Conservation (phyloP, 768 basidiomycete species). For the Lactifluus volemus region DNA sequence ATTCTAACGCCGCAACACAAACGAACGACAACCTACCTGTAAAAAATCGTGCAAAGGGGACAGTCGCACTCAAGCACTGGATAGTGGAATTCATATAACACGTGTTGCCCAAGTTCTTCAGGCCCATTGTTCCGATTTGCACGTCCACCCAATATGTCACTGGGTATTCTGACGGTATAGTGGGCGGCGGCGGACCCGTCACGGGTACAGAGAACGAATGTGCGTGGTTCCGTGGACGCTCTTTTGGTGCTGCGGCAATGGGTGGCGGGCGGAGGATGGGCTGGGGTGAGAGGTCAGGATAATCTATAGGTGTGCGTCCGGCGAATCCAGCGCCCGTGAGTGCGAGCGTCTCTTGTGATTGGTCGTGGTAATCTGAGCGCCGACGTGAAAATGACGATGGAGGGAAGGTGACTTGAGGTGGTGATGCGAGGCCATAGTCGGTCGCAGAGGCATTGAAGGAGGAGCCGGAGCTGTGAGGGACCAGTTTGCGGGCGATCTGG, state of each 20-base stretch:
- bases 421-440: constrained; percentile 39
- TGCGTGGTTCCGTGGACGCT: constrained; percentile 45
- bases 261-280: constrained; percentile 72
- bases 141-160: constrained; percentile 79
- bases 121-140: constrained; percentile 69
- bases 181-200: constrained; percentile 48
- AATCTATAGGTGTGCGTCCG: constrained; percentile 57
- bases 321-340: constrained; percentile 31
- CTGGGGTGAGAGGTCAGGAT: constrained; percentile 62
- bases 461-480: constrained; percentile 32
- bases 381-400: constrained; percentile 66
- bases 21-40: constrained; percentile 44
- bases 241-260: constrained; percentile 65
- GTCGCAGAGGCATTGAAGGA: constrained; percentile 35
- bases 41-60: constrained; percentile 90
- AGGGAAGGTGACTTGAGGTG: constrained; percentile 81
- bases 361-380: constrained; percentile 72
- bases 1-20: not conserved
- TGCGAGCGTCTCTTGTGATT: constrained; percentile 51
- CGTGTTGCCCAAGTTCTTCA: constrained; percentile 95
- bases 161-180: constrained; percentile 68
- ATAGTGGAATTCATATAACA: constrained; percentile 99
- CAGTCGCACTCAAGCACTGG: constrained; percentile 91
- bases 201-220: constrained; percentile 30
- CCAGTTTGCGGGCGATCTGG: constrained; percentile 33